Conservation (phyloP, 1,284 basidiomycete genomes). For the Austroboletus novae-zelandiae region DNA sequence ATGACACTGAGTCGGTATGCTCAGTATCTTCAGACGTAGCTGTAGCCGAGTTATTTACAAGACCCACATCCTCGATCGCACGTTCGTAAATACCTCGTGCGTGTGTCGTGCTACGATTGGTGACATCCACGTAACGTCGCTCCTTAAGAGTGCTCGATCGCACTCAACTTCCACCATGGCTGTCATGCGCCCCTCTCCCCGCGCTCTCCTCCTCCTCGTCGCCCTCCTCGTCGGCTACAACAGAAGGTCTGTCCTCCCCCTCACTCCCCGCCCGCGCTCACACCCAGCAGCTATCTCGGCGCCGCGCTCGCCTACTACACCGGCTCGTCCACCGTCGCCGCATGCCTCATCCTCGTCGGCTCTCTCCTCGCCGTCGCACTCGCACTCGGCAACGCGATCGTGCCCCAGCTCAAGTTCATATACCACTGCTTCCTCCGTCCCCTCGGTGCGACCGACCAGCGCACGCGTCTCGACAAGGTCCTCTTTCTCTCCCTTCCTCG, state of each 20-base stretch:
- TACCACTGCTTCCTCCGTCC: constrained; percentile 37
- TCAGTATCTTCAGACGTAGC: too few species aligned
- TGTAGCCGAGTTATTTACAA: too few species aligned
- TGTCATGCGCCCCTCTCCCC: constrained; percentile 4
- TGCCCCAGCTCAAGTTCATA: constrained; percentile 35
- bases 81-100: too few species aligned
- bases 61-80: too few species aligned
- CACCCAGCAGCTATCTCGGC: constrained; percentile 14
- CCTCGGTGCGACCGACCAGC: constrained; percentile 39
- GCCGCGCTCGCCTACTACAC: constrained; percentile 27
- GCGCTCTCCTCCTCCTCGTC: constrained; percentile 17
- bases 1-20: too few species aligned
- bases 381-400: constrained; percentile 27
- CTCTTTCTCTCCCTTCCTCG: background rate
- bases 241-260: constrained; percentile 9
- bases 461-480: constrained; percentile 45
- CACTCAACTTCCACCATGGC: background rate
- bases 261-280: too few species aligned
- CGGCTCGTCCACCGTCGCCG: constrained; percentile 28
- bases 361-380: constrained; percentile 21
- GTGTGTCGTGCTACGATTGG: too few species aligned
- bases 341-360: constrained; percentile 25
- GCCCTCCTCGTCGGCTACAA: constrained; percentile 20
- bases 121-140: too few species aligned
- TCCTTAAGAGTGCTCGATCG: background rate